Evolutionary conservation across 2,329 filamentous ascomycete genomes (phyloP).

Genomic region (Fragosphaeria purpurea): DNA sequence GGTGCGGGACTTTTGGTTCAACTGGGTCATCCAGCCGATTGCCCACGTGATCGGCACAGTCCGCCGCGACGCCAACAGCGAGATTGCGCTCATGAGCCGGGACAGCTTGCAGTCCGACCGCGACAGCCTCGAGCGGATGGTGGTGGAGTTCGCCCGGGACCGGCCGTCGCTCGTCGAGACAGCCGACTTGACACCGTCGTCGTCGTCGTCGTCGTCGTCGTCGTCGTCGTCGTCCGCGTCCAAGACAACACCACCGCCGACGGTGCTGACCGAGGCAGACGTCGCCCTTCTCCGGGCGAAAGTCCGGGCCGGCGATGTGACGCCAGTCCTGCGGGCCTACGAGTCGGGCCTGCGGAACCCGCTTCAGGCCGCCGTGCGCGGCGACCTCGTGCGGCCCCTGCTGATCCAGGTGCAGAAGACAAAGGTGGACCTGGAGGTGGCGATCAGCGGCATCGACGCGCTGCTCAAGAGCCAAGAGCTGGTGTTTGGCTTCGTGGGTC

Average conservation of each 20-base stretch:
- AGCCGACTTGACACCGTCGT: too few relatives aligned
- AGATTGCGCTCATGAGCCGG: constrained; percentile 94
- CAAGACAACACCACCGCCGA: too few relatives aligned
- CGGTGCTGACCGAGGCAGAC: constrained; percentile 51
- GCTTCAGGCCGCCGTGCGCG: constrained; percentile 70
- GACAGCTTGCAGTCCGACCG: constrained; percentile 83
- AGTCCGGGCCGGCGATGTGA: constrained; percentile 86
- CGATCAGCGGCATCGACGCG: constrained; percentile 89
- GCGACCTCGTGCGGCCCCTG: constrained; percentile 80
- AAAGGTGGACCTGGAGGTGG: constrained; percentile 94
- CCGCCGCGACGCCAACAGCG: constrained; percentile 80
- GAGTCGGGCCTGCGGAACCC: constrained; percentile 79
- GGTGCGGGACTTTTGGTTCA: constrained; percentile 80
- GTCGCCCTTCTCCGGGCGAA: constrained; percentile 65
- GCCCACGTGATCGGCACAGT: constrained; percentile 84
- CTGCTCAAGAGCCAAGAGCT: constrained; percentile 93
- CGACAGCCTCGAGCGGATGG: constrained; percentile 92
- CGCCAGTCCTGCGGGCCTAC: constrained; percentile 81
- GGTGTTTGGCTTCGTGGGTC: constrained; percentile 91
- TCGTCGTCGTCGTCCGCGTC: constrained; percentile 31
- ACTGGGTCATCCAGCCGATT: constrained; percentile 86
- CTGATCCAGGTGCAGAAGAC: constrained; percentile 98
- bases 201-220: constrained; percentile 24
- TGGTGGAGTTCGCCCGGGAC: constrained; percentile 86
- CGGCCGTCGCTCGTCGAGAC: constrained; percentile 48